These are phyloP conservation scores for Tetraselmis chui DNA, from an alignment of 139 green algal genomes.

Conservation along the genomic window DNA sequence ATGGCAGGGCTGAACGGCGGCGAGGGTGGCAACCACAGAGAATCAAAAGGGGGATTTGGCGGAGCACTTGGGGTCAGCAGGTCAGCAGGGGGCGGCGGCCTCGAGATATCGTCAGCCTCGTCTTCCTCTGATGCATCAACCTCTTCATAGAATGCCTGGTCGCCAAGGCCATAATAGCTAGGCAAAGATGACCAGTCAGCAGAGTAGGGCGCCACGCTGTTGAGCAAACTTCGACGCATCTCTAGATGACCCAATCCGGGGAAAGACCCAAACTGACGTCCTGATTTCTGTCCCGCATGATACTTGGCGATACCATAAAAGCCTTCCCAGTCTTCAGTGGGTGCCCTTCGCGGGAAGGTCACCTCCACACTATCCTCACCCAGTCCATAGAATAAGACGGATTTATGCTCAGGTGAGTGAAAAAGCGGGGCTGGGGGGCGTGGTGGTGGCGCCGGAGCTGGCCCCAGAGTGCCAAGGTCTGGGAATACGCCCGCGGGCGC, in stretches of 20 bases:
- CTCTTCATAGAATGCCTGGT: not conserved
- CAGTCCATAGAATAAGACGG: not conserved
- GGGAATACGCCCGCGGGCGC: not conserved
- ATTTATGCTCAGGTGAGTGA: not conserved
- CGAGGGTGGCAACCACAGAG: no score
- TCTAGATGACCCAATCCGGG: not conserved
- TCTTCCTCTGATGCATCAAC: no score
- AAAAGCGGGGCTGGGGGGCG: not conserved
- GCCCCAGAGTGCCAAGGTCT: not conserved
- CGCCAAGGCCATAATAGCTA: not conserved
- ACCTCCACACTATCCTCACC: not conserved
- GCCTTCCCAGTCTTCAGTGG: not conserved
- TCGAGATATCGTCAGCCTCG: no score
- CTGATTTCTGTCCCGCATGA: not conserved
- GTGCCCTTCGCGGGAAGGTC: not conserved
- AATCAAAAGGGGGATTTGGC: no score
- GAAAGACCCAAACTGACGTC: not conserved
- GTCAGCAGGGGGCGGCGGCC: no score
- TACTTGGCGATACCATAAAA: not conserved
- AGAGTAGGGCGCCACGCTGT: not conserved
- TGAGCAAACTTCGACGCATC: not conserved
- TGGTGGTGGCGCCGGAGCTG: no score
- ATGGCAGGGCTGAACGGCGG: no score
- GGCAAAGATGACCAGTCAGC: not conserved
- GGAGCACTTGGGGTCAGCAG: no score